Percentiles rank a stretch among this genome's conserved stretches.
Evolutionary conservation across 176 grass and related monocot species (phyloP).

Genomic region (Alloteropsis semialata): DNA sequence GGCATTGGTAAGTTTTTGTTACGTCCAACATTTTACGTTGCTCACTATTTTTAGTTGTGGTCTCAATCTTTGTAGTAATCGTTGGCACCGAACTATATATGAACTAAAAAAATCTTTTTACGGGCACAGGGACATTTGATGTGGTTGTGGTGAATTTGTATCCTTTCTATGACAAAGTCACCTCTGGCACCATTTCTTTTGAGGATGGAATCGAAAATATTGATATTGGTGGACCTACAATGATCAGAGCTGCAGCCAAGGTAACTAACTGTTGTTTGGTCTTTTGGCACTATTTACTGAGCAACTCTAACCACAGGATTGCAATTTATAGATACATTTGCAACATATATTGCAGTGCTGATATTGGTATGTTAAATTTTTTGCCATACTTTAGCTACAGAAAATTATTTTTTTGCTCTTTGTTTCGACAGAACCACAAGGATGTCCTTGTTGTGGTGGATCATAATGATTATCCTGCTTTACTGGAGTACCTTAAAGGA

Average conservation of each 20-base stretch:
- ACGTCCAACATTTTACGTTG: not conserved
- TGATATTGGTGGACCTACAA: conserved; percentile 90
- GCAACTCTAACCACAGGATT: not conserved
- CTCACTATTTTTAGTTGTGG: not conserved
- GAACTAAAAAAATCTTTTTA: not conserved
- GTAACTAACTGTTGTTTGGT: conserved; percentile 17
- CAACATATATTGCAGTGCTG: not conserved
- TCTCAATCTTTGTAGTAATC: not conserved
- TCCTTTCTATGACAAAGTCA: conserved; percentile 95
- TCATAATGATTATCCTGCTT: conserved; percentile 56
- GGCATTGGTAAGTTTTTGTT: conserved; percentile 55
- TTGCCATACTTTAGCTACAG: not conserved
- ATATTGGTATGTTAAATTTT: not conserved
- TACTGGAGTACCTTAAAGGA: conserved; percentile 55
- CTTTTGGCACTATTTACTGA: not conserved
- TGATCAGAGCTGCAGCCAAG: conserved; percentile 95
- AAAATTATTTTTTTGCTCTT: not conserved
- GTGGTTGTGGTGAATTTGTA: conserved; percentile 96
- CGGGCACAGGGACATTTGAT: conserved; percentile 76
- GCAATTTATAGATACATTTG: not conserved
- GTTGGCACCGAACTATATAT: not conserved
- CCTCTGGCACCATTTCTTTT: conserved; percentile 66
- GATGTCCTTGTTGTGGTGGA: conserved; percentile 55
- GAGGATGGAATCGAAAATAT: conserved; percentile 96
- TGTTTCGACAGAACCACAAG: conserved; percentile 36